These are phyloP conservation scores for Podaxis sp. DNA, from an alignment of 768 basidiomycete genomes.

Conservation along the genomic window DNA sequence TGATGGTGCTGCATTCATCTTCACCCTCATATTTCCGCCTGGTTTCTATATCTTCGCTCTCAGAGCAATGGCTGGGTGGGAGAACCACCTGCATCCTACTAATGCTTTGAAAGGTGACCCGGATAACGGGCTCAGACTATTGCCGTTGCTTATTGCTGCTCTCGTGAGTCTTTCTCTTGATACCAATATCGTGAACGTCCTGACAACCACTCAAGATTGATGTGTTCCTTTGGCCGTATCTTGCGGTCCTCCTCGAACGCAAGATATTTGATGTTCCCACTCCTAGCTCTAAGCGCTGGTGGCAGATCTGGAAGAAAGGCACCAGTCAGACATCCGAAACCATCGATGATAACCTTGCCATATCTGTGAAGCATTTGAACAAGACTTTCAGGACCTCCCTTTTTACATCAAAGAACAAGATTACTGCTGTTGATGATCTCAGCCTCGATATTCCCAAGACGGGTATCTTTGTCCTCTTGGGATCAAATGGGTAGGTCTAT, in stretches of 20 bases:
- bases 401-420: constrained; percentile 45
- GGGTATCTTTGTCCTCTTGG: constrained; percentile 78
- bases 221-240: constrained; percentile 72
- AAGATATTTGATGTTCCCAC: constrained; percentile 60
- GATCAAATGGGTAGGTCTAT: constrained; percentile 60
- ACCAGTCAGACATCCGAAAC: constrained; percentile 13
- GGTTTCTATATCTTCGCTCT: constrained; percentile 74
- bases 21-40: constrained; percentile 73
- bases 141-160: constrained; percentile 63
- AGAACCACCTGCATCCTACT: constrained; percentile 55
- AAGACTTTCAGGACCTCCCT: constrained; percentile 57
- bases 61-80: constrained; percentile 67
- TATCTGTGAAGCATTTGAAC: constrained; percentile 58
- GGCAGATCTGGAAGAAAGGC: constrained; percentile 35
- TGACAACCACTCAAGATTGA: constrained; percentile 46
- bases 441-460: constrained; percentile 67
- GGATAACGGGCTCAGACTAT: constrained; percentile 49
- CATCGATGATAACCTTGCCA: constrained; percentile 46
- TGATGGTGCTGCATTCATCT: constrained; percentile 66
- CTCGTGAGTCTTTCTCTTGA: constrained; percentile 45
- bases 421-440: constrained; percentile 67
- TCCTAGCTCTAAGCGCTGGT: constrained; percentile 27
- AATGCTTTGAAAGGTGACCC: constrained; percentile 61
- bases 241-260: constrained; percentile 61
- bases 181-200: not conserved